A percentile compares a stretch with the other conserved stretches of the same genome.
Conservation (phyloP, 2,329 filamentous ascomycete genomes). For the Fusarium sp. region DNA sequence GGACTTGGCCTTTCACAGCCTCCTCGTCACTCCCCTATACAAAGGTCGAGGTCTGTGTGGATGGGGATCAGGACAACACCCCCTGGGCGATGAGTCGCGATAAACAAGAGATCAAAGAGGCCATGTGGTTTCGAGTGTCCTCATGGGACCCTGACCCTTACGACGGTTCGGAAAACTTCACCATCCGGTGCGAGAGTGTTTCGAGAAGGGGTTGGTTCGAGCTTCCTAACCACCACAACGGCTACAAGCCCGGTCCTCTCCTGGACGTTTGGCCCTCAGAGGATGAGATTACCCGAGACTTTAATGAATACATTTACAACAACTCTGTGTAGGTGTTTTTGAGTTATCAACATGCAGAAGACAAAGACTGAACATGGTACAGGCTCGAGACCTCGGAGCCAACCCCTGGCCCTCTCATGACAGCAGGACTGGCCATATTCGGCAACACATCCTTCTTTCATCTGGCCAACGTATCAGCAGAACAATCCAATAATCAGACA, state of each 20-base stretch:
- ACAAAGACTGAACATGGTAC: background rate
- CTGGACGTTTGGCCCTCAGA: conserved; percentile 8
- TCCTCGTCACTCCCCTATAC: background rate
- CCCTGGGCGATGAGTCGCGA: conserved; percentile 13
- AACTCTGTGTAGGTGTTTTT: background rate
- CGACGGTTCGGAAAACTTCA: background rate
- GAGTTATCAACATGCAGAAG: background rate
- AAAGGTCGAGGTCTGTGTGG: conserved; percentile 1
- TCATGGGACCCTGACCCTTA: background rate
- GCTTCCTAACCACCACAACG: conserved; percentile 18
- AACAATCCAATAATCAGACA: background rate
- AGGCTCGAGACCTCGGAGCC: background rate
- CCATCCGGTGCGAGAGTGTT: conserved; percentile 12
- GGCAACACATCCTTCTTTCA: conserved; percentile 17
- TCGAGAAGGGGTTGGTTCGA: conserved; percentile 33
- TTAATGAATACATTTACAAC: background rate
- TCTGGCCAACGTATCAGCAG: background rate
- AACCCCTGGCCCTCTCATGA: conserved; percentile 22
- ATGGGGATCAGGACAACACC: conserved; percentile 6
- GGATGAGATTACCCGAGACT: background rate
- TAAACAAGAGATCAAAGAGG: conserved; percentile 22
- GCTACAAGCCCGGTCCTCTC: background rate
- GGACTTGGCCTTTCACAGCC: background rate
- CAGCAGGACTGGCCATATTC: conserved; percentile 18
- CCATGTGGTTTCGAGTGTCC: conserved; percentile 7